These are phyloP conservation scores for Russula ochroleuca DNA, from an alignment of 768 basidiomycete species.

Conservation along the genomic window DNA sequence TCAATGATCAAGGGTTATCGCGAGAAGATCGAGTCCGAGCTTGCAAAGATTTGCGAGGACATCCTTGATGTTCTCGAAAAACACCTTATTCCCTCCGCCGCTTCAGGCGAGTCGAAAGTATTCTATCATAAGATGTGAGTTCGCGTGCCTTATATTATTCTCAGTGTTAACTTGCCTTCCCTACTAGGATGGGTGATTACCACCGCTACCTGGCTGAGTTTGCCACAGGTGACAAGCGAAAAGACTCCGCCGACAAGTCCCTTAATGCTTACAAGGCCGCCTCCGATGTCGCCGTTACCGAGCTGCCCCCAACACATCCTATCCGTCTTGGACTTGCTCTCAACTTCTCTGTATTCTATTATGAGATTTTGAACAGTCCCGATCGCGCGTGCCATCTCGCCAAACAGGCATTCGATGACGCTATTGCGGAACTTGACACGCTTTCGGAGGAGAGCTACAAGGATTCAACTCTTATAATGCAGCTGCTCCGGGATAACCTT, in stretches of 20 bases:
- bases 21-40: constrained; percentile 95
- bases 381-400: constrained; percentile 56
- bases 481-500: constrained; percentile 93
- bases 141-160: neutral
- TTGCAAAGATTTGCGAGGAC: constrained; percentile 98
- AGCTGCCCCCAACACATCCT: constrained; percentile 93
- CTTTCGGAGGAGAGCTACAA: constrained; percentile 99
- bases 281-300: constrained; percentile 92
- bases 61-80: constrained; percentile 96
- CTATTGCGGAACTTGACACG: constrained; percentile 98
- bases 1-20: constrained; percentile 97
- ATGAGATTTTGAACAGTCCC: constrained; percentile 98
- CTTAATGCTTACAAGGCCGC: constrained; percentile 97
- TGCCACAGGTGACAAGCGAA: constrained; percentile 95
- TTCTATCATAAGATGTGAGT: constrained; percentile 99
- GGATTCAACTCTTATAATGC: constrained; percentile 97
- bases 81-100: constrained; percentile 95
- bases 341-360: constrained; percentile 99
- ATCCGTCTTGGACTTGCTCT: constrained; percentile 97
- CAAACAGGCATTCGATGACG: constrained; percentile 98
- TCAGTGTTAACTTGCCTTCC: constrained; percentile 12
- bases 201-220: constrained; percentile 99
- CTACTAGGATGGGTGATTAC: constrained; percentile 93
- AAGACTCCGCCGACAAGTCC: constrained; percentile 95
- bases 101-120: constrained; percentile 95